These are phyloP conservation scores for Cladorrhinum samala DNA, from an alignment of 495 filamentous ascomycete genomes.

Conservation along the genomic window DNA sequence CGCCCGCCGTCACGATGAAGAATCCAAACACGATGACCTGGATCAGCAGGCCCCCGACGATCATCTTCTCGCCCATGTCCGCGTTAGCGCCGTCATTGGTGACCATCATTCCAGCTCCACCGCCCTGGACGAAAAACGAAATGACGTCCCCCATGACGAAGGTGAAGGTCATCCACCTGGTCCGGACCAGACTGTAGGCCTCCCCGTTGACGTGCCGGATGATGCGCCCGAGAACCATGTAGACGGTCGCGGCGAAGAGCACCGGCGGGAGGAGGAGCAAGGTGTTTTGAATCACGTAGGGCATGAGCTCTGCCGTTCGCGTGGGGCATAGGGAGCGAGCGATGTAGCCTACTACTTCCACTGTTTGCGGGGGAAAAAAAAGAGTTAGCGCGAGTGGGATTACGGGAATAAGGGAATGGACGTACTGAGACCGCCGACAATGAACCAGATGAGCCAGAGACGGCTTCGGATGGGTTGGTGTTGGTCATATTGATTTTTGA, in stretches of 20 bases:
- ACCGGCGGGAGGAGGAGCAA: slow-evolving; percentile 14
- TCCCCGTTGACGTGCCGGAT: slow-evolving; percentile 31
- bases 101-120: slow-evolving; percentile 28
- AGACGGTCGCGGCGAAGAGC: slow-evolving; percentile 43
- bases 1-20: slow-evolving; percentile 36
- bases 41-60: slow-evolving; percentile 38
- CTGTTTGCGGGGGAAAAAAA: slow-evolving; percentile 18
- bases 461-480: too few relatives aligned
- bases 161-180: slow-evolving; percentile 37
- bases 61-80: slow-evolving; percentile 33
- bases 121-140: slow-evolving; percentile 32
- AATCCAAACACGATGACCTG: slow-evolving; percentile 47
- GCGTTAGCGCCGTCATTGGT: slow-evolving; percentile 11
- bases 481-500: slow-evolving; percentile 41
- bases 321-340: slow-evolving; percentile 29
- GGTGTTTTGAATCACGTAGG: slow-evolving; percentile 15
- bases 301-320: slow-evolving; percentile 16
- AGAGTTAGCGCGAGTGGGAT: too few relatives aligned
- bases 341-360: slow-evolving; percentile 44
- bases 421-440: slow-evolving; percentile 47
- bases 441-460: slow-evolving; percentile 51
- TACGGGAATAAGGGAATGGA: not conserved
- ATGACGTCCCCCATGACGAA: slow-evolving; percentile 35
- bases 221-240: slow-evolving; percentile 46
- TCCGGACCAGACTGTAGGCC: slow-evolving; percentile 25